Evolutionary conservation across 2,329 filamentous ascomycete genomes (phyloP), one percentile per base, ranked within the genome.

Genomic region (Lasiodiplodia sp.): DNA sequence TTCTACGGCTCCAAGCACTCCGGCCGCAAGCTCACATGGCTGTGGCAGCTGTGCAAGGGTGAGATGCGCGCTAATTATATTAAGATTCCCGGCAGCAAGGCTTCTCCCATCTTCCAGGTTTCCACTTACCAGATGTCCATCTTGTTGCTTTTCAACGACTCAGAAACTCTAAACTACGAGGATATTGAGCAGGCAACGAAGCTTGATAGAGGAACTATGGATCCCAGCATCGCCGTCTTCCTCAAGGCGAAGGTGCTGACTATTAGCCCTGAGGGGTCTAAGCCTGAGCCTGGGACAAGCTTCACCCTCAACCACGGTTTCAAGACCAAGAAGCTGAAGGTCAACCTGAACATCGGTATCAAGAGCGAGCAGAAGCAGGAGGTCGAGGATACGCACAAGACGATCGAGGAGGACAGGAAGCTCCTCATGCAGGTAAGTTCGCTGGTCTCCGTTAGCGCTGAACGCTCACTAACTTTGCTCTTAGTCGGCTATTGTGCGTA

Each of bases 51-150:
- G 65, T 98, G 94, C 87, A 99, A 98, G 84, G 96, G 96, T 68
- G 96, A 99, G 80, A 88, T 99, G 70, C 95, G 94, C 80, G 92
- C 94, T 47, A 95, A 94, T 76, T 99, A 97, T 80, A 91, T 92
- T 85, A 96, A 93, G 83, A 80, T 82, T 2, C 72, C 71, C 12
- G 63, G 85, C 77, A 89, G 89, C 75, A 98, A 97, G 83, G 93
- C 94, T 1, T 93, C 95, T 0, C 97, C 94, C 79, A 98, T 93
- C 2, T 96, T 99, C 85, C 94, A 97, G 79, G 96, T 99, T 12
- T 98, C 95, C 2, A 94, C 95, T 2, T 99, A 96, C 78, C 96
- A 99, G 80, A 97, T 99, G 94, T 95, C 94, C 0, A 94, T 99
- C 69, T 85, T 99, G 34, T 83, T 99, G 60, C 85, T 98, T 28